A percentile compares a stretch with the other conserved stretches of the same genome.
These are phyloP conservation scores for Aureobasidium sp. DNA, from an alignment of 2,329 filamentous ascomycete species.

Conservation along the genomic window DNA sequence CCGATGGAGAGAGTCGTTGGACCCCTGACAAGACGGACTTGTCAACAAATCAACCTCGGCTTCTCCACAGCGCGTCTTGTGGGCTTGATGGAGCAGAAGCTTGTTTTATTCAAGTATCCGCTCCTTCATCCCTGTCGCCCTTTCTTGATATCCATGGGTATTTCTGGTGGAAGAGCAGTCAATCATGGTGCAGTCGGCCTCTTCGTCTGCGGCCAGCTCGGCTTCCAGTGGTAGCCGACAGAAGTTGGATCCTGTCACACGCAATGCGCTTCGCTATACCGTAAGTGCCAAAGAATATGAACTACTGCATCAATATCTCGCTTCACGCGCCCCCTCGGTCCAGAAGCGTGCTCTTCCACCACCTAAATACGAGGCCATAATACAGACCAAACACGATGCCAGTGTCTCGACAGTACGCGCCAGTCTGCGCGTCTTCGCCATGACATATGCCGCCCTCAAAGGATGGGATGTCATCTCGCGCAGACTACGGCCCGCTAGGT, in stretches of 20 bases:
- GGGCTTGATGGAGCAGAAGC: neutral
- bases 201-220: constrained; percentile 6
- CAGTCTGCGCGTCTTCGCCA: constrained; percentile 38
- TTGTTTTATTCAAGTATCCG: neutral
- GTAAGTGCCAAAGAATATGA: constrained; percentile 79
- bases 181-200: constrained; percentile 3
- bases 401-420: constrained; percentile 37
- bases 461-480: constrained; percentile 38
- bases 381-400: constrained; percentile 35
- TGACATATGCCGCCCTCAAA: constrained; percentile 38
- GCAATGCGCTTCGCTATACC: constrained; percentile 80
- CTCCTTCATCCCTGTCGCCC: no score
- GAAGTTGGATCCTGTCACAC: constrained; percentile 61
- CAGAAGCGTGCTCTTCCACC: constrained; percentile 47
- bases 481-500: constrained; percentile 23
- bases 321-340: constrained; percentile 61
- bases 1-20: neutral
- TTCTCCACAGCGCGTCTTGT: neutral
- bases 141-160: neutral
- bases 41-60: neutral
- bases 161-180: neutral
- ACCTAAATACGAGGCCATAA: constrained; percentile 44
- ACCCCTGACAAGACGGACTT: neutral
- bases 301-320: constrained; percentile 71
- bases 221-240: constrained; percentile 8